phyloP scores from a whole-genome alignment of 202 grass and related monocot species.

The Schoenoplectus tabernaemontani region DNA sequence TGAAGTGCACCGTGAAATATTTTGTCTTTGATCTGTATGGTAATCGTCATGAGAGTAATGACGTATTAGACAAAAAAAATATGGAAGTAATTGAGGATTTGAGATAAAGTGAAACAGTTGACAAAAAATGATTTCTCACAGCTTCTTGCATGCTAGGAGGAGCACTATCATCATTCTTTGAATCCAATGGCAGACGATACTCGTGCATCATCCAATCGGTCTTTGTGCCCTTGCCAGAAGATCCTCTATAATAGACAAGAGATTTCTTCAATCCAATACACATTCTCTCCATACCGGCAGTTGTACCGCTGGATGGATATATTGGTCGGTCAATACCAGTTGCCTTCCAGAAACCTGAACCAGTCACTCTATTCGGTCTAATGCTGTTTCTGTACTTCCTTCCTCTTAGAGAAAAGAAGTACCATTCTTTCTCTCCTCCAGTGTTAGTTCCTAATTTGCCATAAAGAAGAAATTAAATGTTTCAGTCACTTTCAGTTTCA shows the following conservation, averaged over 20 bases:
- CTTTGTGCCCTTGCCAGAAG: conserved; percentile 73
- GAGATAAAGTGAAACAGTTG: not conserved
- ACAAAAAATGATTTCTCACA: conserved; percentile 18
- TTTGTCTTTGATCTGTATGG: not conserved
- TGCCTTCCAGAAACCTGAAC: conserved; percentile 92
- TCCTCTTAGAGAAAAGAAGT: conserved; percentile 74
- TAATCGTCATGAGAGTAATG: not conserved
- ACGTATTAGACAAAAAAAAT: not conserved
- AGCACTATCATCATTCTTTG: not conserved
- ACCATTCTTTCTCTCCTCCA: conserved; percentile 72
- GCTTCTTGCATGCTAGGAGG: conserved; percentile 52
- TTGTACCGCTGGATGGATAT: not conserved
- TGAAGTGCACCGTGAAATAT: not conserved
- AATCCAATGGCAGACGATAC: conserved; percentile 50
- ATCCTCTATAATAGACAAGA: conserved; percentile 79
- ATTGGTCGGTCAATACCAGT: conserved; percentile 88
- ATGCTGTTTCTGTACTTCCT: conserved; percentile 93
- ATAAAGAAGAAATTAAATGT: not conserved
- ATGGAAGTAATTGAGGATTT: too few relatives aligned
- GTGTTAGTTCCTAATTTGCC: conserved; percentile 31
- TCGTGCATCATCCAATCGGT: conserved; percentile 99
- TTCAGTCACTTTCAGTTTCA: not conserved
- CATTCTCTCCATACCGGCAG: not conserved
- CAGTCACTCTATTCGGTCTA: conserved; percentile 72
- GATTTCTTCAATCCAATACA: conserved; percentile 89